Evolutionary conservation across 1,139 yeast genomes (phyloP), one percentile per base, ranked within the genome.

Genomic region (Lizanozyma gosingica): DNA sequence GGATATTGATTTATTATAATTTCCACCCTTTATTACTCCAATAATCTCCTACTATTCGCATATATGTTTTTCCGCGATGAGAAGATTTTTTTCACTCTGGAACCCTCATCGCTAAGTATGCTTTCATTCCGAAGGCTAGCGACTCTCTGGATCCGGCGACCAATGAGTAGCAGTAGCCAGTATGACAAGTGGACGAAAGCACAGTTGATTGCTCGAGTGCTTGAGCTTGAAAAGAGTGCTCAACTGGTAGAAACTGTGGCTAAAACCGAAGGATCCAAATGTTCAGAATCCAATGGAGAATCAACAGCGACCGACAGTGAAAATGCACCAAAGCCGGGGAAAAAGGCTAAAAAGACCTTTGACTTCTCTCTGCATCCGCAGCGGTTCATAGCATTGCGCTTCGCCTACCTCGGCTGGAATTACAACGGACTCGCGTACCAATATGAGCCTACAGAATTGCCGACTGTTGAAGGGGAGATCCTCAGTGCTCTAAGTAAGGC

Each of bases 351-450:
- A 43, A 80, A 74, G 54, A 60, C 56, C 18, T 78, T 90, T 56
- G 94, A 86, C 51, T 86, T 85, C 53, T 64, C 78, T 16, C 80
- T 77, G 46, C 79, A 78, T 52, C 53, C 68, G n/a, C 78, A 78
- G 4, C 64, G 97, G 40, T 78, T 77, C 48, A 73, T 92, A 16
- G 97, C 95, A 0, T 56, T 92, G 33, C 67, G 76, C 47, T 92
- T 92, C 63, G 84, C 96, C 0, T 92, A 92, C 57, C 58, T 86
- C 34, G 97, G 98, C 14, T 88, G 96, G 96, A 77, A 84, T 52
- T 92, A 90, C 58, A 86, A 83, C 52, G 99, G 99, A 0, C 67
- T 92, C 29, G 96, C 95, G 1, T 67, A 75, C 40, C 98, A 92
- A 57, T 72, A 71, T 43, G 84, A 78, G 33, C 77, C 77, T 1